These are phyloP conservation scores for Didymella pinodella DNA, from an alignment of 2,329 filamentous ascomycete species.

Conservation along the genomic window DNA sequence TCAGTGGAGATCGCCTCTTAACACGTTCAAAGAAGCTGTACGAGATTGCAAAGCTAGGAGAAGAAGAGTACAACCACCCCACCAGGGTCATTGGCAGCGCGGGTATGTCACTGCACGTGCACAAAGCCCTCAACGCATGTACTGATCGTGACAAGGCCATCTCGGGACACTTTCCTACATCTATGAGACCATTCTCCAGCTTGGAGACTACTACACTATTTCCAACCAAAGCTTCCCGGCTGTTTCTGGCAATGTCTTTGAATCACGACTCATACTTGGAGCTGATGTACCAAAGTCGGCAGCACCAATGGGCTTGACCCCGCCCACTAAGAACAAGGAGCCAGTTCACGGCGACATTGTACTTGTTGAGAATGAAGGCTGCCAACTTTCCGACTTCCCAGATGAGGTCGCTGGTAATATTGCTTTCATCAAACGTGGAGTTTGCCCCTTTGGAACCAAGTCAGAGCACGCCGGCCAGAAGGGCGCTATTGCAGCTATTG, in stretches of 20 bases:
- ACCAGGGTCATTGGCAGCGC: conserved; percentile 50
- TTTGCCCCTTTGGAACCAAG: conserved; percentile 77
- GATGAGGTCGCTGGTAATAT: conserved; percentile 68
- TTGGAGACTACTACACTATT: conserved; percentile 52
- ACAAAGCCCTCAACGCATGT: not conserved
- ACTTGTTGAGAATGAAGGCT: conserved; percentile 46
- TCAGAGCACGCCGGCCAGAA: conserved; percentile 72
- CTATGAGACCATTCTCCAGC: conserved; percentile 48
- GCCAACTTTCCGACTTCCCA: conserved; percentile 65
- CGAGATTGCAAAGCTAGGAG: conserved; percentile 53
- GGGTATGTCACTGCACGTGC: conserved; percentile 38
- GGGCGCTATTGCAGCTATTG: conserved; percentile 74
- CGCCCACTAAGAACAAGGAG: conserved; percentile 48
- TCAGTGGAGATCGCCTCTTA: conserved; percentile 46
- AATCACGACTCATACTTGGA: conserved; percentile 49
- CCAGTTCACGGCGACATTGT: conserved; percentile 48
- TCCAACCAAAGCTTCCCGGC: conserved; percentile 50
- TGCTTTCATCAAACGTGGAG: conserved; percentile 75
- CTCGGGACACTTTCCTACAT: conserved; percentile 50
- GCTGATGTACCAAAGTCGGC: conserved; percentile 46
- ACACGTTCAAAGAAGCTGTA: conserved; percentile 49
- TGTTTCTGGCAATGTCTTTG: conserved; percentile 47
- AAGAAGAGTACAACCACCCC: conserved; percentile 54
- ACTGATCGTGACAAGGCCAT: conserved; percentile 38
- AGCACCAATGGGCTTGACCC: conserved; percentile 47